phyloP scores from a whole-genome alignment of 768 basidiomycete species.

The Xerocomellus dryophilus region DNA sequence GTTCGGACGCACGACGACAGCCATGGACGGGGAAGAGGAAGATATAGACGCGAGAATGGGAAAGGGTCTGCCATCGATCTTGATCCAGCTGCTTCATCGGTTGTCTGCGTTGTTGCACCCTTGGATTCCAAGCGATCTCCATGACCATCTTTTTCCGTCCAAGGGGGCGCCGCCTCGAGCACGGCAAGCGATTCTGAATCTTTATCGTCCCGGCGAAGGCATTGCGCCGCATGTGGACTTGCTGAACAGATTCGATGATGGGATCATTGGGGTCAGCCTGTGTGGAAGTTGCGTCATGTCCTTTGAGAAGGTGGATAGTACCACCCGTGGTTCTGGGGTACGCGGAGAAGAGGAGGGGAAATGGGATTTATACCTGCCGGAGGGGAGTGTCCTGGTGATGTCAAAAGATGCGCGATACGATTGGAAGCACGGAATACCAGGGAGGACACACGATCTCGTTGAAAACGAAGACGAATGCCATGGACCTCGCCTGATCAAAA shows the following conservation, averaged over 20 bases:
- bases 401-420: conserved; percentile 77
- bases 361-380: conserved; percentile 66
- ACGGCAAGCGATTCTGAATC: conserved; percentile 85
- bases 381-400: conserved; percentile 73
- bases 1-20: conserved; percentile 51
- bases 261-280: conserved; percentile 85
- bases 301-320: conserved; percentile 42
- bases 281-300: conserved; percentile 79
- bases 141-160: conserved; percentile 60
- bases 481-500: conserved; percentile 40
- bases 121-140: conserved; percentile 46
- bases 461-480: conserved; percentile 27
- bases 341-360: neutral
- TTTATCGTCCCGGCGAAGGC: conserved; percentile 86
- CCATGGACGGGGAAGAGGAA: conserved; percentile 7
- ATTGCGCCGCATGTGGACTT: conserved; percentile 89
- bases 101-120: conserved; percentile 50
- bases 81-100: conserved; percentile 50
- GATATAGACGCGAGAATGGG: conserved; percentile 20
- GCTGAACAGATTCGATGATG: conserved; percentile 78
- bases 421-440: conserved; percentile 88
- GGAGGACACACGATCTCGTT: conserved; percentile 58
- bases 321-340: neutral
- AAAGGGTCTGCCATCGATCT: conserved; percentile 53
- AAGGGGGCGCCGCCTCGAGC: conserved; percentile 40